These are phyloP conservation scores for Oropetium thomaeum DNA, from an alignment of 176 grass and related monocot species.

Conservation along the genomic window DNA sequence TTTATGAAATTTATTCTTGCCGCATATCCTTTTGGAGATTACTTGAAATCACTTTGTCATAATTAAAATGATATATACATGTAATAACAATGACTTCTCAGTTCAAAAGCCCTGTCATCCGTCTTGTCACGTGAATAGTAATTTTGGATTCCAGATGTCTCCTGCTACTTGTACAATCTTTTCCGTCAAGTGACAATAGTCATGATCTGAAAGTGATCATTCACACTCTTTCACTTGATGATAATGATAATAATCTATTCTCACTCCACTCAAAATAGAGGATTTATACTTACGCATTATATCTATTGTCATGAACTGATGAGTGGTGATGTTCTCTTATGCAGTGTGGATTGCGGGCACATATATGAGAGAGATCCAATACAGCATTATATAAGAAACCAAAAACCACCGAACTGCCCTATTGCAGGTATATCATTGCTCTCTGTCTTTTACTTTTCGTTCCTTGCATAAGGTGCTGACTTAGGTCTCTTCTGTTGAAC, in stretches of 20 bases:
- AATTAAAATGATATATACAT: background rate
- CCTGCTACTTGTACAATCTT: background rate
- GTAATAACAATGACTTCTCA: background rate
- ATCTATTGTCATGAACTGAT: background rate
- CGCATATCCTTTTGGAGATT: background rate
- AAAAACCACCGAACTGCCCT: slow-evolving; percentile 56
- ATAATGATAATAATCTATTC: background rate
- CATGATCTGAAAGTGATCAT: background rate
- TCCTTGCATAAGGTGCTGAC: background rate
- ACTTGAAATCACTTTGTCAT: background rate
- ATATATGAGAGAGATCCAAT: slow-evolving; percentile 77
- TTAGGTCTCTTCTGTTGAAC: slow-evolving; percentile 9
- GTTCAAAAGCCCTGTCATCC: background rate
- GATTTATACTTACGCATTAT: background rate
- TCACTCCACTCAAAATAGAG: background rate
- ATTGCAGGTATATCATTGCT: slow-evolving; percentile 56
- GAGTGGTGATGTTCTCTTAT: slow-evolving; percentile 21
- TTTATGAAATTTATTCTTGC: background rate
- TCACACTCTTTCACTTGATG: background rate
- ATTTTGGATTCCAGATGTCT: background rate
- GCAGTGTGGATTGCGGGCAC: slow-evolving; percentile 73
- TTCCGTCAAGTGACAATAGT: background rate
- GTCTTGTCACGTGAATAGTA: background rate
- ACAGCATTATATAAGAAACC: slow-evolving; percentile 50
- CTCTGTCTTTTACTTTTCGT: background rate